Evolutionary conservation across 2,329 filamentous ascomycete species (phyloP).

Genomic region (Talaromyces sp.): DNA sequence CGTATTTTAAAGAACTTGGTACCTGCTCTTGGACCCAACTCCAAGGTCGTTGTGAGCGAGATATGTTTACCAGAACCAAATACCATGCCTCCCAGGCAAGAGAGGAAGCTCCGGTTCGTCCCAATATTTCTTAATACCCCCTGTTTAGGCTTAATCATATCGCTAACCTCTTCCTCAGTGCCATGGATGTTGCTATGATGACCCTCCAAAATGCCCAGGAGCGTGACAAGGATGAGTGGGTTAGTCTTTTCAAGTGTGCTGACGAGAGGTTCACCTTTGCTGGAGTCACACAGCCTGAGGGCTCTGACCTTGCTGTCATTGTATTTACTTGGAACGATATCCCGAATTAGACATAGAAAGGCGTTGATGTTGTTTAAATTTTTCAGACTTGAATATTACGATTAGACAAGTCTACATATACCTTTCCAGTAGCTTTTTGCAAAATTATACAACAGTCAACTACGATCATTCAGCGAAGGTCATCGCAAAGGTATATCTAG

Average conservation of each 20-base stretch:
- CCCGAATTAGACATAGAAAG: neutral
- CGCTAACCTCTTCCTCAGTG: conserved; percentile 10
- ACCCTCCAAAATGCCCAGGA: conserved; percentile 28
- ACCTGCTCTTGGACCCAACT: conserved; percentile 14
- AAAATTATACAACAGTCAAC: neutral
- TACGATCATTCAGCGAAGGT: neutral
- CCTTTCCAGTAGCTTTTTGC: neutral
- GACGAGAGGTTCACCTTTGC: conserved; percentile 15
- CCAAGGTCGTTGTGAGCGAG: conserved; percentile 21
- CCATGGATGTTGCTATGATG: conserved; percentile 19
- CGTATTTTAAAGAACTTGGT: conserved; percentile 17
- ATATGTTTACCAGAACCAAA: conserved; percentile 18
- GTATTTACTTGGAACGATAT: neutral
- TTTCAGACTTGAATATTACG: neutral
- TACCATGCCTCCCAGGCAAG: conserved; percentile 12
- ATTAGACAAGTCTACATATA: neutral
- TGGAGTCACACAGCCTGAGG: conserved; percentile 3
- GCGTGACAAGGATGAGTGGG: conserved; percentile 25
- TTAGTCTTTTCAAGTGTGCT: conserved; percentile 17
- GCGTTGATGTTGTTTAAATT: neutral
- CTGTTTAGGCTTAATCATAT: conserved; percentile 13
- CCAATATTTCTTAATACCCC: neutral
- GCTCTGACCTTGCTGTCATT: neutral
- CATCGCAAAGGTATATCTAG: neutral
- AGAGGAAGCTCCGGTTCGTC: conserved; percentile 1